Evolutionary conservation across 208 protist genomes (phyloP), one percentile per base, ranked within the genome.

Genomic region (Crithidia sp.): DNA sequence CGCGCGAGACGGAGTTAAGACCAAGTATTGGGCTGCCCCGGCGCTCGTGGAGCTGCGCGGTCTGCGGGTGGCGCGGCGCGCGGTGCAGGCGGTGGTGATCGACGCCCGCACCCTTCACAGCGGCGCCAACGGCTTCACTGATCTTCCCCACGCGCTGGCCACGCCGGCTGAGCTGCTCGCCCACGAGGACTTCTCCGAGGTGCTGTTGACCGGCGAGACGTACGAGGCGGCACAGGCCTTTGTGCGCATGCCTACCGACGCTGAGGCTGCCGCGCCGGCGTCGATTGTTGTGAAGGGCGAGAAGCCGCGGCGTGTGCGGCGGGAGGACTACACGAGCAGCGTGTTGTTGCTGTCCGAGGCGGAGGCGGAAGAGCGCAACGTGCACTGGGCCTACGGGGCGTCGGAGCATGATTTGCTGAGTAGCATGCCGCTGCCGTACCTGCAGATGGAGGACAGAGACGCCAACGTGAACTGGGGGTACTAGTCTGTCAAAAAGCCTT

Each of bases 31-130:
- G 57, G 28, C 57, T 4, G 57, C 57, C 12, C 57, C 57, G 5
- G 59, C 59, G 75, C 43, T 64, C 36, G 73, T 63, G 65, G 57
- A 39, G 59, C 58, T 78, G 65, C 49, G 54, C 62, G 56, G 28
- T 28, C 28, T 28, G 28, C 28, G 74, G 67, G 71, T 56, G 54
- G 74, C 77, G 45, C 61, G 36, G 47, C 58, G 76, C 55, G 73
- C 78, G 40, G 60, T 76, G 44, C 73, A 85, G 57, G 80, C 64
- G 52, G 72, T 82, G 50, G 81, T 85, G 75, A 54, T 72, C 19
- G 56, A 72, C 45, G 57, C 67, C 3, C 67, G 67, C 45, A 67
- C 69, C n/a, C 59, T 74, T 43, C 67, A 54, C 57, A 9, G 28
- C 67, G 57, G 67, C 40, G 57, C 67, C 2, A 28, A 28, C 39